Conservation (phyloP, 73 alveolate genomes). For the Urostyla sp. region DNA sequence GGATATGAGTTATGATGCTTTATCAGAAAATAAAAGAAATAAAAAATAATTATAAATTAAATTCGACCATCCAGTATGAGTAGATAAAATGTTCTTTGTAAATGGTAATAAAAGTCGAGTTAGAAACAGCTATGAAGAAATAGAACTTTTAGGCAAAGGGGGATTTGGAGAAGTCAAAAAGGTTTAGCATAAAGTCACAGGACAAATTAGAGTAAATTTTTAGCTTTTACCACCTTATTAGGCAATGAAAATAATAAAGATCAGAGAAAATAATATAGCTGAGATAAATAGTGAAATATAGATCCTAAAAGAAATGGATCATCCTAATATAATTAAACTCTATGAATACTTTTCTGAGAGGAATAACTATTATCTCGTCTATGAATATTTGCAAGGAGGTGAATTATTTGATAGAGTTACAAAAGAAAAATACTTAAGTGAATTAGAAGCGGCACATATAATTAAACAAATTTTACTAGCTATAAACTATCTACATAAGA, state of each 20-base stretch:
- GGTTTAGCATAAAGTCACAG: slow-evolving; percentile 72
- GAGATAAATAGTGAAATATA: slow-evolving; percentile 87
- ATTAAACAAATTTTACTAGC: slow-evolving; percentile 87
- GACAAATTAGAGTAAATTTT: slow-evolving; percentile 83
- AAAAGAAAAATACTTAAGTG: slow-evolving; percentile 52
- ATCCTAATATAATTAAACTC: slow-evolving; percentile 91
- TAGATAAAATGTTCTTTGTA: no score
- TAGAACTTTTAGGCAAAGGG: slow-evolving; percentile 77
- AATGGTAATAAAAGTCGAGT: no score
- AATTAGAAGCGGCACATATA: slow-evolving; percentile 86
- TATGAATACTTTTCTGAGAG: slow-evolving; percentile 89
- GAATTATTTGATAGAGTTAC: slow-evolving; percentile 83
- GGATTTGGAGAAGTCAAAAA: slow-evolving; percentile 75
- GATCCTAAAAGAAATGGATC: slow-evolving; percentile 85
- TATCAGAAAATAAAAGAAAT: no score
- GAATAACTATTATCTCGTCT: slow-evolving; percentile 84
- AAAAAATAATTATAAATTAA: no score
- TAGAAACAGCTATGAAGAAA: slow-evolving; percentile 45
- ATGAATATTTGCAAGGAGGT: slow-evolving; percentile 92
- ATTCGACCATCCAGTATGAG: no score
- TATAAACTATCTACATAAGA: slow-evolving; percentile 88
- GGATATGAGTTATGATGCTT: no score
- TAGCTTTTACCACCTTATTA: no score
- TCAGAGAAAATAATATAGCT: no score
- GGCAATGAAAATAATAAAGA: slow-evolving; percentile 76